A percentile compares a stretch with the other conserved stretches of the same genome.
These are phyloP conservation scores for Cudoniella acicularis DNA, from an alignment of 495 filamentous ascomycete species.

Conservation along the genomic window DNA sequence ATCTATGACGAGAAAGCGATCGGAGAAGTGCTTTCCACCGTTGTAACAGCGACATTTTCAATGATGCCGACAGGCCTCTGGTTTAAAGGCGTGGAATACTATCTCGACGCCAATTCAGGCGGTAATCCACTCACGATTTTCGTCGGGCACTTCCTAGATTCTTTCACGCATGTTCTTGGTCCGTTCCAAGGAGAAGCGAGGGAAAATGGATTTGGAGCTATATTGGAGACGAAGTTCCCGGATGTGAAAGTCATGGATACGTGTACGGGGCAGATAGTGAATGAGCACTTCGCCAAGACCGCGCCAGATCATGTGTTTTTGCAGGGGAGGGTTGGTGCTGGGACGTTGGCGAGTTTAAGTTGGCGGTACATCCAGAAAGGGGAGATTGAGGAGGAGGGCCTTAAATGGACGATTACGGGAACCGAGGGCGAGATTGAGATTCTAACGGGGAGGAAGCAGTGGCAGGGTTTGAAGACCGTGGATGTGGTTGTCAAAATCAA, in stretches of 20 bases:
- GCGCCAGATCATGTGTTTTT: constrained; percentile 41
- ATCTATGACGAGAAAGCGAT: constrained; percentile 23
- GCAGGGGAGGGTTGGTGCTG: constrained; percentile 37
- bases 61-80: constrained; percentile 14
- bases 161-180: constrained; percentile 35
- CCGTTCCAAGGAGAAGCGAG: constrained; percentile 21
- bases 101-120: constrained; percentile 28
- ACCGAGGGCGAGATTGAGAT: constrained; percentile 43
- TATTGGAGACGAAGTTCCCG: constrained; percentile 32
- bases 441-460: constrained; percentile 1
- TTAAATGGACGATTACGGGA: constrained; percentile 43
- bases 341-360: constrained; percentile 32
- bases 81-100: constrained; percentile 21
- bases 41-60: constrained; percentile 6
- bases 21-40: constrained; percentile 25
- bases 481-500: background rate
- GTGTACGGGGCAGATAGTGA: constrained; percentile 23
- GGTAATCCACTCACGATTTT: constrained; percentile 26
- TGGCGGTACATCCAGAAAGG: constrained; percentile 28
- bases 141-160: constrained; percentile 32
- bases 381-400: constrained; percentile 27
- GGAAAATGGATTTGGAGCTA: constrained; percentile 20
- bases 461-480: background rate
- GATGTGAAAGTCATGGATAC: constrained; percentile 24
- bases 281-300: constrained; percentile 25